A percentile compares a stretch with the other conserved stretches of the same genome.
Conservation (phyloP, 306 rosid genomes). For the Abrus pulchellus region DNA sequence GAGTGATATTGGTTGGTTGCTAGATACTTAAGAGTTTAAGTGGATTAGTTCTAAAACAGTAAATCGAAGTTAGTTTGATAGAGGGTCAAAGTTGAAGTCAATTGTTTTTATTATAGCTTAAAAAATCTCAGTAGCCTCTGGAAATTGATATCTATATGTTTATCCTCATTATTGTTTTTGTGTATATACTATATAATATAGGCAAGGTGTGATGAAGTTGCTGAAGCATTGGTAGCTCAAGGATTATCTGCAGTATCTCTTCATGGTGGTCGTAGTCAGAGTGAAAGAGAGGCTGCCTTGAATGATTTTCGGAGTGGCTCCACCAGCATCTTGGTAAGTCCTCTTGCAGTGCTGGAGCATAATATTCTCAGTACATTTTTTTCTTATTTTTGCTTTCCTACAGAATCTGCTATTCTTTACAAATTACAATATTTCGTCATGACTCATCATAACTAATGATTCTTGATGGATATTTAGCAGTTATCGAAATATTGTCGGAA, state of each 20-base stretch:
- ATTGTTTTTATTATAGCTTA: neutral
- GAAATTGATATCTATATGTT: neutral
- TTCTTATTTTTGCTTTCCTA: neutral
- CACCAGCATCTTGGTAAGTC: slow-evolving; percentile 78
- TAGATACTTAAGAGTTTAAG: slow-evolving; percentile 6
- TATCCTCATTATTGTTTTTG: slow-evolving; percentile 31
- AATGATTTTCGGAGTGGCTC: slow-evolving; percentile 79
- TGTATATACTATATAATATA: slow-evolving; percentile 44
- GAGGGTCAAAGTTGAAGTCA: neutral
- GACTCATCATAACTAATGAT: slow-evolving; percentile 6
- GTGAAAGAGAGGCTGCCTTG: slow-evolving; percentile 87
- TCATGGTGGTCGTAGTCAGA: slow-evolving; percentile 92
- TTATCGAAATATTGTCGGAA: slow-evolving; percentile 11
- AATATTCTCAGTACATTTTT: neutral
- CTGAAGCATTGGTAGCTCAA: slow-evolving; percentile 86
- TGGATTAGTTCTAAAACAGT: slow-evolving; percentile 19
- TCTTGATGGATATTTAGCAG: slow-evolving; percentile 14
- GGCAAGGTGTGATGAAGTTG: slow-evolving; percentile 87
- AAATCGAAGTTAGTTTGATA: slow-evolving; percentile 28
- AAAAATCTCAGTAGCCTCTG: slow-evolving; percentile 9
- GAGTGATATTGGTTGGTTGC: slow-evolving; percentile 21
- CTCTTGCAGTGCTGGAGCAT: slow-evolving; percentile 6
- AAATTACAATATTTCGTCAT: neutral
- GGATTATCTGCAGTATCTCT: slow-evolving; percentile 89
- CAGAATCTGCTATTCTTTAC: slow-evolving; percentile 2